Evolutionary conservation across 2,329 filamentous ascomycete genomes (phyloP), one percentile per base, ranked within the genome.

Genomic region (Cercospora zeina): DNA sequence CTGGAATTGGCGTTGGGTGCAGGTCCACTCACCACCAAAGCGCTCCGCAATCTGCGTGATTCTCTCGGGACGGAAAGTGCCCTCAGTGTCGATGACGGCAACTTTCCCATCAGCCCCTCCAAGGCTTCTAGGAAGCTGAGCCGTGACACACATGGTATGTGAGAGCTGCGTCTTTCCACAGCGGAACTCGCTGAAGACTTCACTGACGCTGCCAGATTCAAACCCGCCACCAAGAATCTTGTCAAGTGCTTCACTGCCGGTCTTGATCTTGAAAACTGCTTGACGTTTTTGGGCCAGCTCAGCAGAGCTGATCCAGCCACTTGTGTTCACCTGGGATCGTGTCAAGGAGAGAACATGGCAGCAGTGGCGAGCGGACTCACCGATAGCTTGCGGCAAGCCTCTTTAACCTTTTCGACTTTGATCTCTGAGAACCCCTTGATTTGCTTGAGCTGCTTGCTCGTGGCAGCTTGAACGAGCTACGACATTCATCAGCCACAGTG

Each of bases 321-420:
- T 83, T 10, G 80, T 79, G 62, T 81, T 78, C 16, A 85, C 85
- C 84, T 87, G 65, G 19, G 33, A 16, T 33, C 9, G n/a, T 42
- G 55, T 68, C 58, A 69, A 65, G 55, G 34, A 16, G 16, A 37
- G 16, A 54, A 21, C 1, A 45, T 24, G 4, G 19, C 39, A 1
- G 1, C 39, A 45, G 39, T 36, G n/a, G 4, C 3, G 10, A 19
- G 9, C 54, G 39, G 4, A 69, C 75, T 59, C 73, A 85, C 84
- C 73, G 83, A 76, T 62, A 83, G 85, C 73, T 87, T 87, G 50
- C 80, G 79, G 58, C 86, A 81, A 54, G 87, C 87, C 67, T 89
- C 87, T 70, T 87, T 89, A 71, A 89, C 81, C 73, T 89, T 89
- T 66, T 89, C 87, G 3, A 89, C 87, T 73, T 89, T 89, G 70